Evolutionary conservation across 768 basidiomycete species (phyloP).

Genomic region (Chalciporus piperatus): DNA sequence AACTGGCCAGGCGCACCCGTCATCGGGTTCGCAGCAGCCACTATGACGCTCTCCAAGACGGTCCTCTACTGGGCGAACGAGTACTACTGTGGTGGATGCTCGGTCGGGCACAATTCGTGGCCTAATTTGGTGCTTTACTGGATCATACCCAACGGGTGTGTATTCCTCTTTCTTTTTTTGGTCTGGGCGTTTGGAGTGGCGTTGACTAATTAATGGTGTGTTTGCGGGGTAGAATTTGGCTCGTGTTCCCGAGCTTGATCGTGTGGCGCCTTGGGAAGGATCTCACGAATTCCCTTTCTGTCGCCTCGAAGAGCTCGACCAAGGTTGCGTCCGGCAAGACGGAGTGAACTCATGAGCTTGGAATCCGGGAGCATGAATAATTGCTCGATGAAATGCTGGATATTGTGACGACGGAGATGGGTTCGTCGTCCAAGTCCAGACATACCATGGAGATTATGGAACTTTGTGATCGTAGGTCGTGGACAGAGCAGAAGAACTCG

Average conservation of each 20-base stretch:
- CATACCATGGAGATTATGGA: too few species aligned
- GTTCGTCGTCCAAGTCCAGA: too few species aligned
- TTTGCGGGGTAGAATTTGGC: slow-evolving; percentile 57
- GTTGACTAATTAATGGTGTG: neutral
- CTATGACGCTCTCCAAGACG: slow-evolving; percentile 87
- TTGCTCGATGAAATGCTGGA: neutral
- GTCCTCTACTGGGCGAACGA: slow-evolving; percentile 80
- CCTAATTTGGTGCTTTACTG: slow-evolving; percentile 55
- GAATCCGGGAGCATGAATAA: too few species aligned
- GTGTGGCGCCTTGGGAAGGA: slow-evolving; percentile 60
- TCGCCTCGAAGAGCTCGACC: slow-evolving; percentile 21
- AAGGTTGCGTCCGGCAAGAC: slow-evolving; percentile 35
- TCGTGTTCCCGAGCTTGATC: slow-evolving; percentile 66
- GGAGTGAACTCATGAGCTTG: slow-evolving; percentile 8
- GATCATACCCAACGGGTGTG: slow-evolving; percentile 80
- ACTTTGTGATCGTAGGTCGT: too few species aligned
- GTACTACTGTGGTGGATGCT: slow-evolving; percentile 71
- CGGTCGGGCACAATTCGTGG: slow-evolving; percentile 68
- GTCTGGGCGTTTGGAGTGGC: neutral
- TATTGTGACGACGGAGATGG: neutral
- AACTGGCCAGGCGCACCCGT: slow-evolving; percentile 65
- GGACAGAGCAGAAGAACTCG: too few species aligned
- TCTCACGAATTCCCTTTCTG: slow-evolving; percentile 44
- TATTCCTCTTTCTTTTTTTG: slow-evolving; percentile 2
- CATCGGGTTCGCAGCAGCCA: slow-evolving; percentile 66